Conservation (phyloP, 1,284 basidiomycete species). For the Ustilago sp. region DNA sequence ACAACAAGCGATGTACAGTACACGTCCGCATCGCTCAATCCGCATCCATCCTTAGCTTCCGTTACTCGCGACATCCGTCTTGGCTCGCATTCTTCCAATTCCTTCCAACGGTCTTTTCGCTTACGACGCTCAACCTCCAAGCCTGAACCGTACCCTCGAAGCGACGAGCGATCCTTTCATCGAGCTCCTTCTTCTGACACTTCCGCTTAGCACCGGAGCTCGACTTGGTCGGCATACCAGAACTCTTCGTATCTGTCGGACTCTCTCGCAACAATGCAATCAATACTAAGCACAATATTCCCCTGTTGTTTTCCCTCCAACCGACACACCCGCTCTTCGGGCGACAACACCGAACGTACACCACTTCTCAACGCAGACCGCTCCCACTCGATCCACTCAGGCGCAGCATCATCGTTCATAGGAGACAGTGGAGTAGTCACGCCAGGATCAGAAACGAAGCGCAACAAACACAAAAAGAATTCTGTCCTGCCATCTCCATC, state of each 20-base stretch:
- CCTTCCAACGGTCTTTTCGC: too few species aligned
- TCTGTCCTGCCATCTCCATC: constrained; percentile 33
- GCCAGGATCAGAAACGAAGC: constrained; percentile 12
- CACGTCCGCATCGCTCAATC: too few species aligned
- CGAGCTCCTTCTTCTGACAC: background rate
- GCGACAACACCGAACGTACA: constrained; percentile 25
- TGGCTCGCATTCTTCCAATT: too few species aligned
- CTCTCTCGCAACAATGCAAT: constrained; percentile 20
- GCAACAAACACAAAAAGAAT: constrained; percentile 13
- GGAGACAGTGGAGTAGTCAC: constrained; percentile 10
- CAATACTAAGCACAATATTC: constrained; percentile 29
- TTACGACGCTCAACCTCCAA: too few species aligned
- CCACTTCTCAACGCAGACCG: constrained; percentile 21
- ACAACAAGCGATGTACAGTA: too few species aligned
- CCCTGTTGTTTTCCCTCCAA: constrained; percentile 34
- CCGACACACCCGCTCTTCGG: constrained; percentile 7
- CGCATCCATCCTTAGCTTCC: too few species aligned
- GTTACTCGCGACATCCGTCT: too few species aligned
- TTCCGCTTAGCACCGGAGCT: background rate
- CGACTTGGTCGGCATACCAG: background rate
- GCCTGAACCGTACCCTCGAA: too few species aligned
- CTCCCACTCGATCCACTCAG: constrained; percentile 1
- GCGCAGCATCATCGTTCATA: constrained; percentile 7
- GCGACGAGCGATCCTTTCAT: too few species aligned
- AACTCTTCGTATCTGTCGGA: background rate